Evolutionary conservation across 495 filamentous ascomycete species (phyloP), one percentile per base, ranked within the genome.

Genomic region (Penicillium verhagenii): DNA sequence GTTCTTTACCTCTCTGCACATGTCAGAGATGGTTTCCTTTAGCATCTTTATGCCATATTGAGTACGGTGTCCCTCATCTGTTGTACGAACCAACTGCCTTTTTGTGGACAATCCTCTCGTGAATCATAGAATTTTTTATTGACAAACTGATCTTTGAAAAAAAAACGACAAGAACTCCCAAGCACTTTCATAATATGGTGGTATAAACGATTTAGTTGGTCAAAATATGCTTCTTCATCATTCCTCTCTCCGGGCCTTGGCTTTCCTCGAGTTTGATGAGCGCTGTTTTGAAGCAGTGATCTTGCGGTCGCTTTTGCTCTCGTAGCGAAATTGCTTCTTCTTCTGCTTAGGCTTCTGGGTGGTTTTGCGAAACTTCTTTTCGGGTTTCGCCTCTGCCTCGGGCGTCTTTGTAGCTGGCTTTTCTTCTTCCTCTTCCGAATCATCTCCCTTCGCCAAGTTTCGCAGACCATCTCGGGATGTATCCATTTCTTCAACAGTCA

Each of bases 291-390:
- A 74, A 58, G 78, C 76, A 10, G 77, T 81, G 20, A 85, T 56
- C 64, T 87, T 87, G 58, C 92, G 84, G 55, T 96, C 86, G 6
- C 79, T 77, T 77, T 93, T 93, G 52, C 78, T 91, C 72, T 96
- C 88, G 70, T 98, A 98, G 18, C 90, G 82, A 65, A 97, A 97
- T 70, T 92, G 92, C 71, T 87, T 86, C 76, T 90, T 96, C 76
- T 86, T 92, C 65, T 78, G 79, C 77, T 91, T 93, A 47, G 72
- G 70, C 48, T 68, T 72, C 26, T 85, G 84, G 23, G 77, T 75
- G 26, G 76, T 67, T 53, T 79, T 84, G 55, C 79, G 80, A 42
- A 76, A 73, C 58, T 79, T 79, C 8, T 63, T 76, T 52, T n/a
- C 37, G 6, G 66, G 39, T 26, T 66, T 53, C 35, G 53, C 64